These are phyloP conservation scores for Backusella circina DNA, from an alignment of 192 early-diverging fungal genomes.

Conservation along the genomic window DNA sequence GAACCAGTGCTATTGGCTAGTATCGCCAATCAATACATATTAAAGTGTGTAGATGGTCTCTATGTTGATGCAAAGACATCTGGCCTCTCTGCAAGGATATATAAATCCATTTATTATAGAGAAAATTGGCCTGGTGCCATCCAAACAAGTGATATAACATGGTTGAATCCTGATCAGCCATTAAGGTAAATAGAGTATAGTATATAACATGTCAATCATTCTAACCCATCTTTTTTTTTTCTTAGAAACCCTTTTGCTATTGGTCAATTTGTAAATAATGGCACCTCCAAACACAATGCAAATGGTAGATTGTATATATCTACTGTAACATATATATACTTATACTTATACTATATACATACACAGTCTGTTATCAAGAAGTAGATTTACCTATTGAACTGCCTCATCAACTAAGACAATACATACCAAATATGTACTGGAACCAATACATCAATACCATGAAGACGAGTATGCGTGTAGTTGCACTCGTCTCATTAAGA, in stretches of 20 bases:
- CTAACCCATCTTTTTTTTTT: too few species aligned
- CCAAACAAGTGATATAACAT: conserved; percentile 37
- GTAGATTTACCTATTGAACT: conserved; percentile 33
- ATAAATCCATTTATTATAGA: conserved; percentile 34
- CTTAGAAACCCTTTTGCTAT: conserved; percentile 40
- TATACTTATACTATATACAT: too few species aligned
- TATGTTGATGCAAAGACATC: conserved; percentile 40
- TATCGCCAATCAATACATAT: conserved; percentile 41
- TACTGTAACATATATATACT: not conserved
- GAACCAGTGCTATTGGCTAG: conserved; percentile 45
- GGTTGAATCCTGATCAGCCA: conserved; percentile 29
- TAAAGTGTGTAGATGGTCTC: conserved; percentile 45
- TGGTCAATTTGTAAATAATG: conserved; percentile 48
- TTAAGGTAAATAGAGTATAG: conserved; percentile 7
- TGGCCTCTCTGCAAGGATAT: conserved; percentile 37
- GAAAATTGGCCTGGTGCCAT: conserved; percentile 46
- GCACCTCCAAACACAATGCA: conserved; percentile 16
- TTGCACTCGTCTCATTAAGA: conserved; percentile 33
- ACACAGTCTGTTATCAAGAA: conserved; percentile 48
- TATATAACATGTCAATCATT: too few species aligned
- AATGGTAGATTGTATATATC: conserved; percentile 28
- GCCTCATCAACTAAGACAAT: conserved; percentile 34
- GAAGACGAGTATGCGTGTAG: conserved; percentile 21
- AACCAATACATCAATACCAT: conserved; percentile 24
- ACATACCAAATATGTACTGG: conserved; percentile 44